A percentile compares a stretch with the other conserved stretches of the same genome.
Conservation (phyloP, 2,329 filamentous ascomycete genomes). For the Fusarium sulawesiense region DNA sequence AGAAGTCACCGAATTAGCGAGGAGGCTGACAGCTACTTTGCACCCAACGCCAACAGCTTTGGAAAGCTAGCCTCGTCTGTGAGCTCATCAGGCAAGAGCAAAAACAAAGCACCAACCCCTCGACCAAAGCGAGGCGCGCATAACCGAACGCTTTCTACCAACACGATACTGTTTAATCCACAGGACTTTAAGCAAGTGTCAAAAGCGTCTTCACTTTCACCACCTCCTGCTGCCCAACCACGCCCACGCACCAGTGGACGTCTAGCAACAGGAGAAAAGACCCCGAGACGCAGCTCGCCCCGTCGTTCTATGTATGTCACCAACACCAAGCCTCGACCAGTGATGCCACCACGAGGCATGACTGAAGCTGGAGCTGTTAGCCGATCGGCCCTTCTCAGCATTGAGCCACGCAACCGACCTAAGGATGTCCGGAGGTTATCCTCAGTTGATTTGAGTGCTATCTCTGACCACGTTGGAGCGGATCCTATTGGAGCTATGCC, state of each 20-base stretch:
- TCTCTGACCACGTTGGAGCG: conserved; percentile 74
- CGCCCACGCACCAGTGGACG: conserved; percentile 55
- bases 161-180: conserved; percentile 87
- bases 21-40: conserved; percentile 64
- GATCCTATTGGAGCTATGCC: conserved; percentile 73
- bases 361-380: conserved; percentile 52
- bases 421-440: conserved; percentile 60
- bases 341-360: conserved; percentile 58
- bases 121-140: conserved; percentile 63
- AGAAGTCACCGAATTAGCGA: conserved; percentile 47
- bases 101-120: conserved; percentile 48
- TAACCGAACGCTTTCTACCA: conserved; percentile 79
- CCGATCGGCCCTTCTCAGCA: conserved; percentile 61
- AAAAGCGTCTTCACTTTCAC: conserved; percentile 59
- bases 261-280: conserved; percentile 49
- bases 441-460: conserved; percentile 77
- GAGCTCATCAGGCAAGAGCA: conserved; percentile 48
- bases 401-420: conserved; percentile 59
- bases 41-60: conserved; percentile 59
- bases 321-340: conserved; percentile 68
- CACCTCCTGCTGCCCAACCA: conserved; percentile 47
- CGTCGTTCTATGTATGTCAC: conserved; percentile 57
- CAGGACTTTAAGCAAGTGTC: conserved; percentile 55
- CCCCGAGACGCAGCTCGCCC: conserved; percentile 61
- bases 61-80: conserved; percentile 52